Base-by-base conservation (phyloP, 192 early-diverging fungal species). In the Linderina pennispora region DNA sequence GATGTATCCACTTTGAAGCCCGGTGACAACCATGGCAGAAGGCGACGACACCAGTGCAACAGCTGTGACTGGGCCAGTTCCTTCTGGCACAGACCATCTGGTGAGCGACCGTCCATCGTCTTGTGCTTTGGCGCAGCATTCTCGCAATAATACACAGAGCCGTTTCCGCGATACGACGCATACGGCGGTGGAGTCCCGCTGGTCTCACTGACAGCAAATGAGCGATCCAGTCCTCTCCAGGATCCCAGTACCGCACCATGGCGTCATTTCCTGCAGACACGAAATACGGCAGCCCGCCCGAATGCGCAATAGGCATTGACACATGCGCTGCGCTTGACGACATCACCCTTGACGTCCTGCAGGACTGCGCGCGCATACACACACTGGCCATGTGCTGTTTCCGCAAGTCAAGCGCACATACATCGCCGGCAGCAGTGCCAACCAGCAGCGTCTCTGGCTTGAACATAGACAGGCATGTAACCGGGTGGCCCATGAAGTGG, bases 191-290 rank as follows among this genome's bases (percentile, higher is more conserved):
- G 43, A 18, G 37, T 39, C 1, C 45, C 40, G 23, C 48, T 54
- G 3, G 45, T 22, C 3, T 86, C 84, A 23, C 77, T 75, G 23
- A 94, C 69, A 3, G 92, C 74, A 56, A 78, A 83, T 2, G 87
- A 90, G 14, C 86, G 70, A 20, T 90, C 88, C 23, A 87, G 58
- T n/a, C 16, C 63, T 58, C 6, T 63, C 65, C 16, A 74, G n/a
- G 71, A 53, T 91, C 84, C 88, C 91, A 91, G 47, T 83, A 87
- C n/a, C 92, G 67, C 23, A 97, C 62, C 61, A 92, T 91, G 24
- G 87, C 79, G 67, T 96, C 93, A 4, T 80, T 81, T 4, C 91
- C 89, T 0, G 69, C 88, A 1, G 87, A 80, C 17, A 96, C 62
- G 66, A 96, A 78, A 45, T 76, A 85, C 15, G 71, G 48, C 20